Evolutionary conservation across 192 early-diverging fungal species (phyloP), one percentile per base, ranked within the genome.

Genomic region (Entophlyctis helioformis): DNA sequence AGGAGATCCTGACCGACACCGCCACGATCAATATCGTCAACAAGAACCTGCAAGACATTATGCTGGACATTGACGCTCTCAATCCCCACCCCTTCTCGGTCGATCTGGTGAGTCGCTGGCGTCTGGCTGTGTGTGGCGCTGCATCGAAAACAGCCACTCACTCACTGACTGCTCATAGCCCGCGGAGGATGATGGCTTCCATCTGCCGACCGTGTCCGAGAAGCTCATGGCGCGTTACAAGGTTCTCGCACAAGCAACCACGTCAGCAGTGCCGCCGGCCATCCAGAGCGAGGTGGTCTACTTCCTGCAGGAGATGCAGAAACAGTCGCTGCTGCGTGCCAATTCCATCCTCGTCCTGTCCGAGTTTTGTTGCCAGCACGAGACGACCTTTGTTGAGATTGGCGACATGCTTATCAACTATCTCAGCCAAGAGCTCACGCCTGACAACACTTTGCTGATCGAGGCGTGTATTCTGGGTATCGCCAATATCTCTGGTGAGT

Each of bases 141-240:
- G n/a, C n/a, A n/a, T n/a, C n/a, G n/a, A n/a, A n/a, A n/a, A 19
- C 20, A 37, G 20, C 36, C 36, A 4, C 18, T 29, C 18, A 0
- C 15, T 12, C 24, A 12, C 15, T 23, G 20, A 50, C 40, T 27
- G 10, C 10, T 8, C 42, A 23, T 39, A 64, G 60, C 62, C 64
- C n/a, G 9, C 26, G 9, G 64, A 72, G 52, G 73, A 76, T 51
- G 64, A 67, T 27, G 69, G 69, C 15, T 72, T 73, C 51, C 54
- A 71, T 39, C 33, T 76, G 19, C 73, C 73, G 1, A 56, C 47
- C 15, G 55, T 76, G 10, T 76, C 73, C 9, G 39, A 55, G 20
- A 63, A 62, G 29, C 54, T 76, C n/a, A 64, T 76, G 69, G 34
- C 36, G 7, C 23, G 69, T 16, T 44, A 72, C n/a, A 71, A 71